These are phyloP conservation scores for Cyberlindnera sargentensis DNA, from an alignment of 805 yeast genomes.

Conservation along the genomic window DNA sequence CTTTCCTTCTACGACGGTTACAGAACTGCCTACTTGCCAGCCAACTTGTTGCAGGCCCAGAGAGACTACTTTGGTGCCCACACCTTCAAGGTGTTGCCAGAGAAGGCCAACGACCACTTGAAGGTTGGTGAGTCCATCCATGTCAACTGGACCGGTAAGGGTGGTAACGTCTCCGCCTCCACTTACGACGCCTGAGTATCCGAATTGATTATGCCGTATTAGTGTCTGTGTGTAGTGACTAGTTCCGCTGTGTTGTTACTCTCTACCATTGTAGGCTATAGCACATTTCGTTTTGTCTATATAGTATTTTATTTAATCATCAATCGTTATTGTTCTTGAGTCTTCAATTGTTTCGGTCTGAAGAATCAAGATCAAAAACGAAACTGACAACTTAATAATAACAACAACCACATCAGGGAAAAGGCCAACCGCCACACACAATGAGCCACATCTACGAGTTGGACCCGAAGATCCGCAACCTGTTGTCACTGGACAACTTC, in stretches of 20 bases:
- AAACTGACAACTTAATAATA: not conserved
- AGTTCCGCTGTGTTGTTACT: too few species aligned
- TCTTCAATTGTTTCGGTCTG: too few species aligned
- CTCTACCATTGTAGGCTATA: too few species aligned
- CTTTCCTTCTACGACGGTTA: conserved; percentile 97
- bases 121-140: conserved; percentile 83
- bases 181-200: conserved; percentile 76
- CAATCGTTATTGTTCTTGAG: too few species aligned
- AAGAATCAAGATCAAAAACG: too few species aligned
- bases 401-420: not conserved
- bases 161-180: conserved; percentile 95
- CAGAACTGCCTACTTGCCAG: conserved; percentile 94
- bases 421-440: not conserved
- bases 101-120: conserved; percentile 65
- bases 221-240: too few species aligned
- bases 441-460: conserved; percentile 48
- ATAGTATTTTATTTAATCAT: too few species aligned
- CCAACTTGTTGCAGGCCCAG: conserved; percentile 98
- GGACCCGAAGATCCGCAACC: conserved; percentile 52
- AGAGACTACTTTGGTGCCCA: conserved; percentile 99
- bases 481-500: conserved; percentile 55
- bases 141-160: conserved; percentile 98
- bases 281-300: too few species aligned
- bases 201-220: too few species aligned
- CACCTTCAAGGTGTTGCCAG: conserved; percentile 94